Base-by-base conservation (phyloP, 2,329 filamentous ascomycete species). In the Plectosphaerella cucumerina region DNA sequence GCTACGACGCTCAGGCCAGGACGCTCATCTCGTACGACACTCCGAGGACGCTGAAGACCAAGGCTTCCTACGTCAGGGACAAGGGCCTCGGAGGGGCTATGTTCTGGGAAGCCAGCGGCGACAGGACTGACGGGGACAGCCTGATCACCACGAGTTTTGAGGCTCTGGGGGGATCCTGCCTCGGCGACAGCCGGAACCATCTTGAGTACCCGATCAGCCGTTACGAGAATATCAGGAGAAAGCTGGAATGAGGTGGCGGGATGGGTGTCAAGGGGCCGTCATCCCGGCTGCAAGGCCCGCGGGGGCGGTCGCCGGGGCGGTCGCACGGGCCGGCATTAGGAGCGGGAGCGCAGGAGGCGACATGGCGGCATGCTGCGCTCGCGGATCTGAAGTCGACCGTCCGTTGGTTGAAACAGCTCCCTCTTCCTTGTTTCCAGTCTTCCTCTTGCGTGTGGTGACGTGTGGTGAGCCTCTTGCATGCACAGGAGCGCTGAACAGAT, bases 71-170 rank as follows among this genome's bases (percentile, higher is more conserved):
- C 65, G 81, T 97, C 62, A 80, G 76, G 62, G 65, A 80, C 20
- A 72, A 78, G 43, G 75, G 81, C 0, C 77, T 97, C 0, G 92
- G 91, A 2, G 93, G 93, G n/a, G 89, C 81, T 15, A 97, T 97
- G 92, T 97, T 90, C 90, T 96, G 91, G 91, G 92, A 97, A 72
- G 89, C 83, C 60, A 93, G 87, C 61, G 85, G 81, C 1, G 93
- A 97, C 65, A 85, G 84, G 62, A 64, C 69, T 3, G 84, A 83
- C 0, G 72, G 77, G 0, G 69, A 77, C 48, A 93, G 89, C 59
- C 65, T 97, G 63, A 90, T 92, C 50, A 61, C 66, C 34, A 76
- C 76, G 5, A 63, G 67, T 47, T 72, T 70, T 33, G 63, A 63
- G 6, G 65, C 60, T 4, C 67, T 76, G 11, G 71, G 72, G 15